Conservation (phyloP, 306 rosid genomes). For the Cajanus cajan region DNA sequence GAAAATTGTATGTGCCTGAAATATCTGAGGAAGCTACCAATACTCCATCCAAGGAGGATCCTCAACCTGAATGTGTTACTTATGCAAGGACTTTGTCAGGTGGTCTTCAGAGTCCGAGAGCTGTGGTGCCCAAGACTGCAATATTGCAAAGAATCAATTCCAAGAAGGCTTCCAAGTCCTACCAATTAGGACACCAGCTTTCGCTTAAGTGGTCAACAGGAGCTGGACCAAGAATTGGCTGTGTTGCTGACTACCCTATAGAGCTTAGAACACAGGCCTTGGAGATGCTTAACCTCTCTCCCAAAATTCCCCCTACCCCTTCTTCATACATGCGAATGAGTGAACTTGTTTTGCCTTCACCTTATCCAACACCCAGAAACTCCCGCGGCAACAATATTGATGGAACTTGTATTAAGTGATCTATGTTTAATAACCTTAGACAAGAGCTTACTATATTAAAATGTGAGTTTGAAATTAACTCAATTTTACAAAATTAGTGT, state of each 20-base stretch:
- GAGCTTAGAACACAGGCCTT: conserved; percentile 79
- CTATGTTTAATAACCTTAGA: not conserved
- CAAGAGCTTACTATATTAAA: too few species aligned
- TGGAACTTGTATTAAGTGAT: conserved; percentile 32
- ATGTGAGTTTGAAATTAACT: too few species aligned
- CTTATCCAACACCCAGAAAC: conserved; percentile 25
- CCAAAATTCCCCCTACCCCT: conserved; percentile 58
- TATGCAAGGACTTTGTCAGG: conserved; percentile 83
- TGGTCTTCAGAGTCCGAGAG: conserved; percentile 84
- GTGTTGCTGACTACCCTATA: conserved; percentile 83
- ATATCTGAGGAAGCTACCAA: conserved; percentile 38
- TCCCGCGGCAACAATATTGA: not conserved
- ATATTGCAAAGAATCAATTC: conserved; percentile 86
- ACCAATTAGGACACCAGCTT: conserved; percentile 80
- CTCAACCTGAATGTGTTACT: conserved; percentile 25
- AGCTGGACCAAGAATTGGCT: conserved; percentile 95
- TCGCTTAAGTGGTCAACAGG: conserved; percentile 86
- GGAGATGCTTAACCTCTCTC: conserved; percentile 78
- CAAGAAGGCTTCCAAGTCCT: conserved; percentile 66
- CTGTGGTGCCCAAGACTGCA: conserved; percentile 65
- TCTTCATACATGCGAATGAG: conserved; percentile 24
- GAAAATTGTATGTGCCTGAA: conserved; percentile 21
- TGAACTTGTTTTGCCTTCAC: conserved; percentile 41
- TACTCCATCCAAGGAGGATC: conserved; percentile 29
- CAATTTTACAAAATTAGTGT: too few species aligned